Evolutionary conservation across 306 rosid species (phyloP), one percentile per base, ranked within the genome.

Genomic region (Myrica gale): DNA sequence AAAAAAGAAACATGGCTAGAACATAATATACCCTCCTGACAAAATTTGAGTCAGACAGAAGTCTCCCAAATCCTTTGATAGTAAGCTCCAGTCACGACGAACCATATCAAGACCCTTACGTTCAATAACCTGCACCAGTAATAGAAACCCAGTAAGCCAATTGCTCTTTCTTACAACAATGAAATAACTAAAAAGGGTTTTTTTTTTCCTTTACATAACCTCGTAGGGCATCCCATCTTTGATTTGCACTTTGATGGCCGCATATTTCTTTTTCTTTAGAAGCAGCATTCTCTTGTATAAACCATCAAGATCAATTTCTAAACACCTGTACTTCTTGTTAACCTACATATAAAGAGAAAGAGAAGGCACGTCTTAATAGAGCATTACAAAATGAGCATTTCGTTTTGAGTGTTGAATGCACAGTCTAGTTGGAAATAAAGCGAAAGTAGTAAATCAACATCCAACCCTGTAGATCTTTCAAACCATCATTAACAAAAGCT

Each of bases 61-160:
- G 72, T 95, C 93, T 87, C 99, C 99, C 51, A 86, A 47, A 65
- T 95, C 97, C 93, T 95, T 95, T 42, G 99, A 90, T 82, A 95
- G 82, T 78, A 90, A 85, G 74, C 97, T 92, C 99, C 99, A 95
- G 84, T 95, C 99, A 74, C 93, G 95, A 37, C 99, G 91, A 84
- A 95, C 99, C 87, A 92, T 95, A 82, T 95, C 99, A 83, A 95
- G 99, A 73, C 98, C 98, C 84, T 95, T 95, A 20, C 98, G 93
- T 84, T 92, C 97, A 83, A 89, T 92, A 80, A 90, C 92, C 98
- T 94, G 84, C 79, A 85, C 69, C 39, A 45, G 46, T 55, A 37
- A 72, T 70, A n/a, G 41, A 65, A 66, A 42, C 43, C 42, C 42
- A 60, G 71, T 76, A 72, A 69, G 79, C 65, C 42, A 70, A 74